Conservation (phyloP, 306 rosid species). For the Luffa aegyptiaca region DNA sequence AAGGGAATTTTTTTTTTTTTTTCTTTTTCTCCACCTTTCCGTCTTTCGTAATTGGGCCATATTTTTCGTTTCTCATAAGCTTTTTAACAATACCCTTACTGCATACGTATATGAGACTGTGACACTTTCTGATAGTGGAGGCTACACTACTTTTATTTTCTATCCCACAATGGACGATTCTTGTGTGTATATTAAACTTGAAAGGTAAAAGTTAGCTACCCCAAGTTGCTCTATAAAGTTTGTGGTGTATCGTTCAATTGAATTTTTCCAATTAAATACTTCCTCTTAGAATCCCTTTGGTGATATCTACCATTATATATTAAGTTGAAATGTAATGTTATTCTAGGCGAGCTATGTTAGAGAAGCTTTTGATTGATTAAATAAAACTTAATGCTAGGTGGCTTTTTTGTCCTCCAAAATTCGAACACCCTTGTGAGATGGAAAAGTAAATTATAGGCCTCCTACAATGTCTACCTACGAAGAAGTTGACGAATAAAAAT, state of each 20-base stretch:
- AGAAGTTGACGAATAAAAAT: not conserved
- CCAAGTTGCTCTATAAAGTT: slow-evolving; percentile 4
- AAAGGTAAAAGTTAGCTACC: not conserved
- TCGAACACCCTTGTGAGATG: slow-evolving; percentile 23
- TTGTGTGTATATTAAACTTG: not conserved
- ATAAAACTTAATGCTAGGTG: not conserved
- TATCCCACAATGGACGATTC: not conserved
- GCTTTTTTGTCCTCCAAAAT: slow-evolving; percentile 39
- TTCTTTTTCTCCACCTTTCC: not conserved
- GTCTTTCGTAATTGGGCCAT: not conserved
- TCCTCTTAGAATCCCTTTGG: not conserved
- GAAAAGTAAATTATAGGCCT: not conserved
- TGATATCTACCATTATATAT: not conserved
- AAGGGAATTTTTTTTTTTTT: not conserved
- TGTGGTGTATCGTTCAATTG: not conserved
- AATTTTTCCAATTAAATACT: not conserved
- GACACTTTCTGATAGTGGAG: slow-evolving; percentile 8
- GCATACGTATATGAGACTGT: not conserved
- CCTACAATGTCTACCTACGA: not conserved
- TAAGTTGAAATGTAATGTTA: not conserved
- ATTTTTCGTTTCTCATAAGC: not conserved
- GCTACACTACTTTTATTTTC: not conserved
- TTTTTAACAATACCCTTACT: not conserved
- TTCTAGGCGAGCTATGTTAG: not conserved
- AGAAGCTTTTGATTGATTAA: not conserved